Evolutionary conservation across 2,329 filamentous ascomycete species (phyloP), one percentile per base, ranked within the genome.

Genomic region (Fusarium sp.): DNA sequence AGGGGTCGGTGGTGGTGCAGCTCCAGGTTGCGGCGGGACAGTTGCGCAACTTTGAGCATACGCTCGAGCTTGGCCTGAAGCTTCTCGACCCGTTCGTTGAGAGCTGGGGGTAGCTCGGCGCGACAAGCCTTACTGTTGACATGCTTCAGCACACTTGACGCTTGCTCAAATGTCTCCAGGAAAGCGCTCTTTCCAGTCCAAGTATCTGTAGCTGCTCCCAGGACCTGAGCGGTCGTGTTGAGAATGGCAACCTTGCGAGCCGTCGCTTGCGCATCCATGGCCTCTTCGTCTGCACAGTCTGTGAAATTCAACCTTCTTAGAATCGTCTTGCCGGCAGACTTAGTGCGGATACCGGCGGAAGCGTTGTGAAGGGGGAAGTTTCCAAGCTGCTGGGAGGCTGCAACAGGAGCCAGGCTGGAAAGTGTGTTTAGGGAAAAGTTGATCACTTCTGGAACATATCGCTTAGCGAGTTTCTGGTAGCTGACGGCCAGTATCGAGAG

Each of bases 1-100:
- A 97, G 87, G 0, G 95, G 94, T 1, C 88, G 88, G 85, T 99
- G 96, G 81, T 96, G 88, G 83, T 99, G 96, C 4, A 99, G 89
- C 75, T 94, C 89, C 31, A 98, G 89, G 2, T 94, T 94, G 9
- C 93, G 90, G 40, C 95, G 94, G 43, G 86, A 82, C 18, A 92
- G 85, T 44, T 86, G 87, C 2, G 94, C 87, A 54, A 91, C 83
- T 12, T 86, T 81, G 65, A 94, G 83, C 75, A 90, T 86, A 44
- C 83, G 82, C 39, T 83, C 79, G 30, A 91, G 75, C 70, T 85
- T 87, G 39, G 79, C 72, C 44, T 81, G 76, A 2, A 85, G 72
- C 68, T 84, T 86, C 51, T 78, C 79, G 37, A 83, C 75, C 59
- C 79, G 80, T 18, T 83, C 80, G 36, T 78, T 71, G 2, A 89